phyloP scores from a whole-genome alignment of 2,329 filamentous ascomycete species.

The Didymella sp. region DNA sequence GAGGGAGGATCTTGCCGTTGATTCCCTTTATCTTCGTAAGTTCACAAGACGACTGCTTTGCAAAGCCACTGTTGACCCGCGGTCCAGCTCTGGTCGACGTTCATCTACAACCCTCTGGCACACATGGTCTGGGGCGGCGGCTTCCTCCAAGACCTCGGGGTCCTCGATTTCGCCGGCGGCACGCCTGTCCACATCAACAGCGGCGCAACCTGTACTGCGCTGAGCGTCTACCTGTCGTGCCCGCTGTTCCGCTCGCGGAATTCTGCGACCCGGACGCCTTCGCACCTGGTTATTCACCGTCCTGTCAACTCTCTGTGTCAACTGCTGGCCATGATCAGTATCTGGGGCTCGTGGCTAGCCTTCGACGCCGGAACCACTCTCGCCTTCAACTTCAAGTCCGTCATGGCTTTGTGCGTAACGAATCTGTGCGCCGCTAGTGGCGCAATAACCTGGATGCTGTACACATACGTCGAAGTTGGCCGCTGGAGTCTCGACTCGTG shows the following conservation, averaged over 20 bases:
- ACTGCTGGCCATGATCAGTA: slow-evolving; percentile 57
- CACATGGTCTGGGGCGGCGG: slow-evolving; percentile 60
- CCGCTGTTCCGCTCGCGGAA: slow-evolving; percentile 57
- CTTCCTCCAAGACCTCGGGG: slow-evolving; percentile 54
- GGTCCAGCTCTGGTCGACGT: slow-evolving; percentile 57
- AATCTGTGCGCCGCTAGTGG: slow-evolving; percentile 59
- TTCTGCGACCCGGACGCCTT: slow-evolving; percentile 55
- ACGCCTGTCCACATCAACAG: slow-evolving; percentile 48
- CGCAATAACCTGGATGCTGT: slow-evolving; percentile 56
- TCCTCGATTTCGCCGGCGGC: slow-evolving; percentile 57
- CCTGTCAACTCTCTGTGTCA: slow-evolving; percentile 59
- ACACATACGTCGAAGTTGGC: slow-evolving; percentile 54
- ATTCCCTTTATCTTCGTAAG: slow-evolving; percentile 57
- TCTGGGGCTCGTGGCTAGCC: slow-evolving; percentile 61
- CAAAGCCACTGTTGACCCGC: not conserved
- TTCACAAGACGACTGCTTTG: not conserved
- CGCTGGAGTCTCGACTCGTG: slow-evolving; percentile 59
- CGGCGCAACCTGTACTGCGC: slow-evolving; percentile 53
- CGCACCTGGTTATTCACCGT: slow-evolving; percentile 56
- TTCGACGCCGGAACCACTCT: slow-evolving; percentile 61
- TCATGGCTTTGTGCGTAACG: slow-evolving; percentile 59
- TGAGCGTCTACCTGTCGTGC: slow-evolving; percentile 60
- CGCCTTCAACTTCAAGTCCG: slow-evolving; percentile 58
- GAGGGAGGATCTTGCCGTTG: slow-evolving; percentile 55
- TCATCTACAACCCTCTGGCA: slow-evolving; percentile 57